Evolutionary conservation across 176 grass and related monocot genomes (phyloP).

Genomic region (bread wheat (Triticum aestivum)): DNA sequence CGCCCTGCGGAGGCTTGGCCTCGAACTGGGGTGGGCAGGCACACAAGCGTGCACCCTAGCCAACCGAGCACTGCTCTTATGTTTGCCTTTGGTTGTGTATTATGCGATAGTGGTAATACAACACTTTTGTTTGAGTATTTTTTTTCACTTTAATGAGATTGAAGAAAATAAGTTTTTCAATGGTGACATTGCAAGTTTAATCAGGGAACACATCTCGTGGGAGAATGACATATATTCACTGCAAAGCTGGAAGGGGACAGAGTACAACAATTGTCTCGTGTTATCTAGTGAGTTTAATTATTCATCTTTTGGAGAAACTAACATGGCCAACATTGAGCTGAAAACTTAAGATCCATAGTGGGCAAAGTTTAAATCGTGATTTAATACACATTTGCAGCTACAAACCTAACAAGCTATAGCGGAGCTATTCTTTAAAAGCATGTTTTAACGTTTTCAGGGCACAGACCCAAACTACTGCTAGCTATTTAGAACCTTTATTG

Average conservation of each 20-base stretch:
- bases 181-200: neutral
- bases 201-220: constrained; percentile 69
- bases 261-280: constrained; percentile 88
- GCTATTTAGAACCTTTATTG: neutral
- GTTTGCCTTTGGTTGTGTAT: neutral
- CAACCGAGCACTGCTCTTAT: no score
- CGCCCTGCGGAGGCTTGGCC: no score
- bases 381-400: neutral
- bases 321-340: neutral
- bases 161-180: neutral
- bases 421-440: neutral
- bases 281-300: constrained; percentile 64
- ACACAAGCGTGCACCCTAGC: no score
- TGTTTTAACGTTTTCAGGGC: neutral
- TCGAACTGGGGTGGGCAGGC: no score
- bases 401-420: neutral
- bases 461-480: neutral
- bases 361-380: neutral
- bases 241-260: constrained; percentile 88
- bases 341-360: constrained; percentile 7
- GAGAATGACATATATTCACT: constrained; percentile 90
- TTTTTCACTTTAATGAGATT: neutral
- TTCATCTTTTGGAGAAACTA: neutral
- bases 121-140: neutral
- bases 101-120: neutral